Evolutionary conservation across 2,329 filamentous ascomycete species (phyloP).

Genomic region (Sporothrix mexicana): DNA sequence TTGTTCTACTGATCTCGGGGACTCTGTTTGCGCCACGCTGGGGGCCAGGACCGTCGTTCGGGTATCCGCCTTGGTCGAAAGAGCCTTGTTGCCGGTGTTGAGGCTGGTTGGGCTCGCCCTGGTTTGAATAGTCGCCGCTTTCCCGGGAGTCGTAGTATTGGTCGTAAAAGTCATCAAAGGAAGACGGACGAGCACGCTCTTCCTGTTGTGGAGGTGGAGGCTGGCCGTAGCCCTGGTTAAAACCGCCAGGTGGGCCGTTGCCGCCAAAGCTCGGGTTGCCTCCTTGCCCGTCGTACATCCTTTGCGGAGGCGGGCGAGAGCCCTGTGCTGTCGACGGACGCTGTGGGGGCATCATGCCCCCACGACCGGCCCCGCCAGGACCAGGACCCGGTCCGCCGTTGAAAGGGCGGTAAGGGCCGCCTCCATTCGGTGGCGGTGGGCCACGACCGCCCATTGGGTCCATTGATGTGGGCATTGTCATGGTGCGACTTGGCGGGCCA

Average conservation of each 20-base stretch:
- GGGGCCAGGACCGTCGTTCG: conserved; percentile 39
- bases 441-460: conserved; percentile 50
- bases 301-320: conserved; percentile 59
- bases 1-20: conserved; percentile 63
- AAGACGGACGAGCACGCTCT: conserved; percentile 47
- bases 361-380: conserved; percentile 37
- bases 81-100: conserved; percentile 50
- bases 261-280: conserved; percentile 26
- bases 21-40: conserved; percentile 58
- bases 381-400: conserved; percentile 43
- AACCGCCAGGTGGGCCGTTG: conserved; percentile 35
- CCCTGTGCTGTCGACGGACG: conserved; percentile 63
- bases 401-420: conserved; percentile 45
- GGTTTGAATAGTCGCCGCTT: conserved; percentile 43
- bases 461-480: conserved; percentile 63
- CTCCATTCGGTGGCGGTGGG: conserved; percentile 48
- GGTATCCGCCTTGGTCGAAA: conserved; percentile 56
- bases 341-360: conserved; percentile 46
- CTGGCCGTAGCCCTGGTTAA: conserved; percentile 46
- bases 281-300: conserved; percentile 48
- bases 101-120: conserved; percentile 47
- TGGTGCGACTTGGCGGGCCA: conserved; percentile 61
- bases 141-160: conserved; percentile 55
- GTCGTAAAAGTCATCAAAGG: conserved; percentile 61
- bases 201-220: conserved; percentile 44